Evolutionary conservation across 2,329 filamentous ascomycete genomes (phyloP), one percentile per base, ranked within the genome.

Genomic region (Fusarium pilosicola): DNA sequence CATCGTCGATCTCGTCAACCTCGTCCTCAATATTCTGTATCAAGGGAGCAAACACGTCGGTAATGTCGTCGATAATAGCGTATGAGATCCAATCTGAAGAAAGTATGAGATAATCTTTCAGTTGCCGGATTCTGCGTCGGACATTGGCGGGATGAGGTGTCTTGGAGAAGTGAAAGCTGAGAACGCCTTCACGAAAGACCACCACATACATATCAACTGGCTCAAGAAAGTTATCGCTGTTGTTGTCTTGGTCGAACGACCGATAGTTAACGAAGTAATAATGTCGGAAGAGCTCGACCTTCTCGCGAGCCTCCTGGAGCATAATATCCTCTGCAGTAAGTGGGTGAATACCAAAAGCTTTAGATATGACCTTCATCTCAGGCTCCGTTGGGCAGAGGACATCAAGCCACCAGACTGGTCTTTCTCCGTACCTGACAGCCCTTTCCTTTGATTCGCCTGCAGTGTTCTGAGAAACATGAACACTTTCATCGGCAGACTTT

Each of bases 261-360:
- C 96, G 93, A 82, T 99, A 99, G 81, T 97, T 98, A 84, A 99
- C 94, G 79, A 99, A 98, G 83, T 99, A 99, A 84, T 99, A 99
- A 81, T 97, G 93, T 39, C 94, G 92, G 86, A 99, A 99, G 2
- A 99, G 88, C 81, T 99, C 96, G 2, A 99, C 96, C 84, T 99
- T 99, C 80, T 99, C 96, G 28, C 96, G 95, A 45, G 95, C 94
- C 84, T 99, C 96, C 81, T 98, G 94, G 86, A 98, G 92, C 88
- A 98, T 92, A 77, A 99, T 98, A 80, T 99, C 96, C 82, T 99
- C 96, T 4, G 94, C 92, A 0, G 96, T 99, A 66, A 99, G 85
- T 1, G 96, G 95, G 83, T 99, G 96, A 68, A 99, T 98, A 22
- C 95, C 94, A 80, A 99, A 99, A 0, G 96, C 89, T 79, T 97